phyloP scores from a whole-genome alignment of 306 rosid species.

The Rubus idaeus region DNA sequence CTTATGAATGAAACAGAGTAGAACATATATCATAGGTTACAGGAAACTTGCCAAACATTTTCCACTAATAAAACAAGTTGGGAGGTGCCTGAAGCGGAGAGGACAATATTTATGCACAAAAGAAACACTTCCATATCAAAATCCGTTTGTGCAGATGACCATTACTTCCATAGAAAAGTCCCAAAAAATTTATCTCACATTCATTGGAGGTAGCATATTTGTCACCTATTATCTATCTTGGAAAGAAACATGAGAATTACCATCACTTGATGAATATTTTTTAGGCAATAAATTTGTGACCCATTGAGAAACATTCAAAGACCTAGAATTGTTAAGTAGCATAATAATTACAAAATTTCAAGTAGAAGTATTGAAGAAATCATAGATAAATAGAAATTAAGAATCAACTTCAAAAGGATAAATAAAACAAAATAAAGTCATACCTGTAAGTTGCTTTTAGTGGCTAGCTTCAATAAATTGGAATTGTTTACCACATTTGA shows the following conservation, averaged over 20 bases:
- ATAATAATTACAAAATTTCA: not conserved
- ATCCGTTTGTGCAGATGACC: not conserved
- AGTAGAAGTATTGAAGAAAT: not conserved
- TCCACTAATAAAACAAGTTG: not conserved
- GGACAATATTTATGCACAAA: not conserved
- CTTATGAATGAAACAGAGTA: slow-evolving; percentile 2
- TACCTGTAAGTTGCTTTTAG: slow-evolving; percentile 78
- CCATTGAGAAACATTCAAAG: slow-evolving; percentile 3
- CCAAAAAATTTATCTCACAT: not conserved
- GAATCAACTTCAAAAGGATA: slow-evolving; percentile 18
- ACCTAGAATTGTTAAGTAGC: not conserved
- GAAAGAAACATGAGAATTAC: not conserved
- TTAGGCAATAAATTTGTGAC: not conserved
- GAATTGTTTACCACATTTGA: slow-evolving; percentile 70
- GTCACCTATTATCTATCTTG: not conserved
- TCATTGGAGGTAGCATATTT: not conserved
- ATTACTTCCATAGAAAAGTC: not conserved
- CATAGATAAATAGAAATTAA: not conserved
- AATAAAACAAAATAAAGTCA: not conserved
- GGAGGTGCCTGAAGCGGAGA: not conserved
- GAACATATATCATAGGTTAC: not conserved
- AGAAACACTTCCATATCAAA: slow-evolving; percentile 1
- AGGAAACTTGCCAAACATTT: slow-evolving; percentile 2
- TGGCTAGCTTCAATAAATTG: slow-evolving; percentile 77
- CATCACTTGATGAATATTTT: not conserved